phyloP scores from a whole-genome alignment of 1,139 yeast genomes.

The Pichia sp. region DNA sequence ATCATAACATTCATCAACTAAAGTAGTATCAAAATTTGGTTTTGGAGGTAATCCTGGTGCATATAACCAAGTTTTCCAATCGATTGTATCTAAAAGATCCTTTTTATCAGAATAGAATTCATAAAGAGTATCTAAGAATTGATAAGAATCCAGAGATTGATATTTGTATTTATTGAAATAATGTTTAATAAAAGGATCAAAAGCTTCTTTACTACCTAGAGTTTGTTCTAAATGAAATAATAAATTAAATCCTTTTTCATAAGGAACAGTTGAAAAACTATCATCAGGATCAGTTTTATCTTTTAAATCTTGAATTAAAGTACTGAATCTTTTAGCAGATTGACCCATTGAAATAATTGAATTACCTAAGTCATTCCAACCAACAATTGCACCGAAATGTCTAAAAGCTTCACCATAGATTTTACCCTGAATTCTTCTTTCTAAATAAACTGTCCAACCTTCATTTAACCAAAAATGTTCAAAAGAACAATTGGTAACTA shows the following conservation, averaged over 20 bases:
- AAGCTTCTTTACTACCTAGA: slow-evolving; percentile 63
- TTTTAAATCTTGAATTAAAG: slow-evolving; percentile 63
- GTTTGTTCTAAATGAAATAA: slow-evolving; percentile 65
- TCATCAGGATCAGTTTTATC: slow-evolving; percentile 76
- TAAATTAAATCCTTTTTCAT: slow-evolving; percentile 84
- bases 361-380: slow-evolving; percentile 76
- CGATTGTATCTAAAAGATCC: slow-evolving; percentile 54
- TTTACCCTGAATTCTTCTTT: slow-evolving; percentile 73
- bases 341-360: slow-evolving; percentile 58
- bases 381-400: slow-evolving; percentile 78
- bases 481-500: slow-evolving; percentile 87
- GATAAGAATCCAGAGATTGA: slow-evolving; percentile 71
- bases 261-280: slow-evolving; percentile 81
- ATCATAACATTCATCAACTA: slow-evolving; percentile 65
- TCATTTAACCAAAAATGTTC: slow-evolving; percentile 94
- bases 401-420: slow-evolving; percentile 73
- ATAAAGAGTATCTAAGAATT: slow-evolving; percentile 70
- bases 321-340: slow-evolving; percentile 48
- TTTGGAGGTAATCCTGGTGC: slow-evolving; percentile 84
- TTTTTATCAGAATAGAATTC: slow-evolving; percentile 51
- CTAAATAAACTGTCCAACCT: slow-evolving; percentile 93
- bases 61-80: slow-evolving; percentile 82
- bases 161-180: slow-evolving; percentile 68
- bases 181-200: slow-evolving; percentile 73
- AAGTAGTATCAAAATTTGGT: slow-evolving; percentile 70